phyloP scores from a whole-genome alignment of 805 yeast species.

The Jamesozyma piceae region DNA sequence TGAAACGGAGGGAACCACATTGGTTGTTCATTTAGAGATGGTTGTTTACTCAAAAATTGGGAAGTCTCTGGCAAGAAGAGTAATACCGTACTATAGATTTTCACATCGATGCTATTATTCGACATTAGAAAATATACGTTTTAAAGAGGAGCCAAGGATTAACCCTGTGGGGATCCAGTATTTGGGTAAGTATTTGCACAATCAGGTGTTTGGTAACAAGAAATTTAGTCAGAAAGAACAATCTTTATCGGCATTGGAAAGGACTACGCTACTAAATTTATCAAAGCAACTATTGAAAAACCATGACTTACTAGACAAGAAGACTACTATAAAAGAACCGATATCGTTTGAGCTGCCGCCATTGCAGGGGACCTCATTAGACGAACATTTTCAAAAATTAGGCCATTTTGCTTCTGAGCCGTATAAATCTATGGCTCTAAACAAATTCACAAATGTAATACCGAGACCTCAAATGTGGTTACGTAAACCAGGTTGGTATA shows the following conservation, averaged over 20 bases:
- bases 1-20: too few species aligned
- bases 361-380: constrained; percentile 62
- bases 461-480: constrained; percentile 46
- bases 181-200: constrained; percentile 48
- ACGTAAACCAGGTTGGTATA: constrained; percentile 68
- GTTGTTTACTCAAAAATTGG: too few species aligned
- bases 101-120: neutral
- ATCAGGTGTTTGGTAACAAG: constrained; percentile 42
- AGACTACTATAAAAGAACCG: constrained; percentile 53
- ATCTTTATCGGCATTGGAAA: constrained; percentile 12
- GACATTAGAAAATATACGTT: neutral
- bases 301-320: constrained; percentile 67
- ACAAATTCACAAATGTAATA: constrained; percentile 34
- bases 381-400: constrained; percentile 73
- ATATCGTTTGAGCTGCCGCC: constrained; percentile 54
- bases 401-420: constrained; percentile 55
- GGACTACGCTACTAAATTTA: constrained; percentile 36
- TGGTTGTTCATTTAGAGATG: too few species aligned
- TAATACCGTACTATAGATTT: neutral
- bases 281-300: constrained; percentile 50
- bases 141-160: constrained; percentile 41
- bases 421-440: constrained; percentile 43
- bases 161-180: constrained; percentile 80
- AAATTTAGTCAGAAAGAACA: constrained; percentile 22
- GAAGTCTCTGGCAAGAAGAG: neutral